Base-by-base conservation (phyloP, 1,284 basidiomycete species). In the Anthracocystis walkeri region DNA sequence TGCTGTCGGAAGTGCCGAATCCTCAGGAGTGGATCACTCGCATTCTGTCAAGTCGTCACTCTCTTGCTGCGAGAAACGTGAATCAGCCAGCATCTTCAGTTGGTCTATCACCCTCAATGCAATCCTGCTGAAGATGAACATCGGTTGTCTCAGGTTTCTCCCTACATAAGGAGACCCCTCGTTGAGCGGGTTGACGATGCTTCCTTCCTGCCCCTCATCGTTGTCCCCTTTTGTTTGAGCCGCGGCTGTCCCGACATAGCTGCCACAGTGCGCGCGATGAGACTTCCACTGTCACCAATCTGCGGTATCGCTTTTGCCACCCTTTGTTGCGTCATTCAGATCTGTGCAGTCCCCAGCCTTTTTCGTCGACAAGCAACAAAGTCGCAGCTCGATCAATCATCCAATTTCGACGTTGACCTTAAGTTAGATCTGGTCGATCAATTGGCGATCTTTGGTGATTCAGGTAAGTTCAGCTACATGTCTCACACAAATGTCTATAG, bases 361-460 rank as follows among this genome's bases (percentile, higher is more conserved):
- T 41, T 48, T 18, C 53, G 53, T 35, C 48, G 35, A n/a, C 53
- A 56, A 16, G 35, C 54, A 14, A 20, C 44, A 14, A 35, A 23
- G 11, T 1, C 21, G 18, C 3, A 12, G 7, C 21, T 21, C 20
- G 20, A 53, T 18, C 4, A 23, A 20, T 20, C 27, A 35, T 33
- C 38, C 4, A 2, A n/a, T 20, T 27, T 16, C 23, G 50, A 42
- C 2, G 7, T 59, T 3, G 31, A 44, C 14, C 7, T 65, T 14
- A 23, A 45, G 38, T 51, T 59, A 23, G 48, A 53, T 14, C n/a
- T 50, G 5, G n/a, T 14, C 23, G 31, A 65, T 6, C 63, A 53
- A 38, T 27, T 50, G 16, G 46, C 56, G 0, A 31, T 59, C n/a
- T 65, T 65, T 49, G 41, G 63, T 29, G 41, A 41, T 38, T 11